Percentiles rank a stretch among this genome's conserved stretches.
phyloP scores from a whole-genome alignment of 441 rosid genomes.

The Eruca vesicaria region DNA sequence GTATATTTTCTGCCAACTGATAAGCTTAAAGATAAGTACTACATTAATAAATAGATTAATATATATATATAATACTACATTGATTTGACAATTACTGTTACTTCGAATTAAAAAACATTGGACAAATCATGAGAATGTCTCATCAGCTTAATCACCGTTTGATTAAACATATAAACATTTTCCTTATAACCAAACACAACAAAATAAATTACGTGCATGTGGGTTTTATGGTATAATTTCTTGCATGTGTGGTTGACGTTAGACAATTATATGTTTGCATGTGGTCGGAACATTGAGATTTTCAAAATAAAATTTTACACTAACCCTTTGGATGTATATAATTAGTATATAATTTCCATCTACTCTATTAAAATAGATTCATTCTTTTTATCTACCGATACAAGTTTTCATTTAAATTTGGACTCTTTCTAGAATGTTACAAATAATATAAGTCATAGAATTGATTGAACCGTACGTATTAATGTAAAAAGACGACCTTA shows the following conservation, averaged over 20 bases:
- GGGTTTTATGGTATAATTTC: too few relatives aligned
- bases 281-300: constrained; percentile 1
- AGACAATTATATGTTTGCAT: neutral
- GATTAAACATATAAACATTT: neutral
- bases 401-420: too few relatives aligned
- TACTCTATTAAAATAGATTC: too few relatives aligned
- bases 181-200: neutral
- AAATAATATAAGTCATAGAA: too few relatives aligned
- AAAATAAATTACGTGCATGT: constrained; percentile 6
- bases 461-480: too few relatives aligned
- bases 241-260: constrained; percentile 2
- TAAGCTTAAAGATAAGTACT: constrained; percentile 16
- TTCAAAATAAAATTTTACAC: neutral
- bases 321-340: neutral
- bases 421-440: too few relatives aligned
- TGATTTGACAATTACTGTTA: constrained; percentile 12
- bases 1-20: neutral
- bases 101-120: neutral
- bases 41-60: neutral
- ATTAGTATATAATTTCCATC: too few relatives aligned
- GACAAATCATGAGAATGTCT: neutral
- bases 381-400: too few relatives aligned
- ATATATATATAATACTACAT: neutral
- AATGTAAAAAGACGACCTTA: too few relatives aligned
- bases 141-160: neutral